These are phyloP conservation scores for Leccinum boreale DNA, from an alignment of 768 basidiomycete genomes.

Conservation along the genomic window DNA sequence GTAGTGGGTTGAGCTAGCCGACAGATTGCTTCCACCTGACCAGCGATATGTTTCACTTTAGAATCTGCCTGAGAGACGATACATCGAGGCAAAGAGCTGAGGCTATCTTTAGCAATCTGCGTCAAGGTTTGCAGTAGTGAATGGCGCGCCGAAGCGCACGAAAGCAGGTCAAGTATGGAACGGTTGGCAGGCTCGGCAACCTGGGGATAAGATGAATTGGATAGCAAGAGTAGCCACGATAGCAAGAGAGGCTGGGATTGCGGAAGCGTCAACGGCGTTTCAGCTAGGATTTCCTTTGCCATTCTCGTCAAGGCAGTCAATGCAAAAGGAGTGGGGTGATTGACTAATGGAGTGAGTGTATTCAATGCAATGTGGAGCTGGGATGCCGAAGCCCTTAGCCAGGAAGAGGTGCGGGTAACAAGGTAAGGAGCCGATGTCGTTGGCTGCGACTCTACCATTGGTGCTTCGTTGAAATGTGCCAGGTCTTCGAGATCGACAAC, in stretches of 20 bases:
- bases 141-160: conserved; percentile 40
- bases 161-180: conserved; percentile 47
- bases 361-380: conserved; percentile 85
- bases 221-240: conserved; percentile 70
- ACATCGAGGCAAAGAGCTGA: conserved; percentile 69
- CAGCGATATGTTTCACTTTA: conserved; percentile 67
- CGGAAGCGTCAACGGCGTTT: conserved; percentile 61
- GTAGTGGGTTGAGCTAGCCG: conserved; percentile 33
- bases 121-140: conserved; percentile 55
- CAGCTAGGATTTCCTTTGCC: conserved; percentile 49
- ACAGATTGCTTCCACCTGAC: conserved; percentile 71
- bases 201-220: conserved; percentile 52
- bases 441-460: conserved; percentile 16
- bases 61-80: conserved; percentile 67
- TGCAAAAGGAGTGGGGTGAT: conserved; percentile 69
- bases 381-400: conserved; percentile 78
- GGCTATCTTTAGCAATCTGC: conserved; percentile 59
- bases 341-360: conserved; percentile 63
- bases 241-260: conserved; percentile 65
- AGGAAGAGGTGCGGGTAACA: conserved; percentile 64
- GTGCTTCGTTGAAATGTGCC: conserved; percentile 29
- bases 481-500: conserved; percentile 67
- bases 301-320: conserved; percentile 55
- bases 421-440: conserved; percentile 37
- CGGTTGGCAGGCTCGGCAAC: conserved; percentile 49